Conservation (phyloP, 75 land plant genomes). For the Isoetes taiwanensis region DNA sequence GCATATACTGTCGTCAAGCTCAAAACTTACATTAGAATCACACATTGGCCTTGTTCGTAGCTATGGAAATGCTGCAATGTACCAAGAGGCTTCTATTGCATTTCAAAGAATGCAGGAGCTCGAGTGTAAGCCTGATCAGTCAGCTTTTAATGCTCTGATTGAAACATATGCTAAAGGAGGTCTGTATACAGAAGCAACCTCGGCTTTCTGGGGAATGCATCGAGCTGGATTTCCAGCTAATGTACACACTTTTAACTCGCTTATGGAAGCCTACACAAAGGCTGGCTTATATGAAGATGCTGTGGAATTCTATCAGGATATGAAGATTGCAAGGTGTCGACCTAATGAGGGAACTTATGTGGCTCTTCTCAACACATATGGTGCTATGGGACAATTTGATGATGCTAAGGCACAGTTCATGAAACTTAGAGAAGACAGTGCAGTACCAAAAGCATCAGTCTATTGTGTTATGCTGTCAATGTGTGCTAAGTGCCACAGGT, state of each 20-base stretch:
- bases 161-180: conserved; percentile 75
- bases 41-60: conserved; percentile 58
- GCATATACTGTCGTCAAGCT: conserved; percentile 49
- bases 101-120: conserved; percentile 74
- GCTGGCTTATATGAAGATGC: conserved; percentile 75
- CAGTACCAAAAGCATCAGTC: conserved; percentile 46
- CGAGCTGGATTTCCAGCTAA: conserved; percentile 38
- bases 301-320: conserved; percentile 43
- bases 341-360: conserved; percentile 65
- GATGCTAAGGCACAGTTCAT: conserved; percentile 70
- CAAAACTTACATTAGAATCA: conserved; percentile 47
- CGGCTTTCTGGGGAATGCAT: conserved; percentile 39
- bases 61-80: conserved; percentile 71
- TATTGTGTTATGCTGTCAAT: conserved; percentile 71
- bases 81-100: conserved; percentile 75
- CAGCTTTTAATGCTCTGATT: conserved; percentile 61
- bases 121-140: conserved; percentile 41
- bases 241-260: conserved; percentile 49
- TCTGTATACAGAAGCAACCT: conserved; percentile 46
- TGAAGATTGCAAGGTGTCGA: conserved; percentile 49
- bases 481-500: conserved; percentile 79
- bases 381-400: conserved; percentile 71
- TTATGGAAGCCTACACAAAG: conserved; percentile 73
- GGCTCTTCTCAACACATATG: conserved; percentile 62
- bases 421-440: conserved; percentile 48